A percentile compares a stretch with the other conserved stretches of the same genome.
These are phyloP conservation scores for Aspergillus affinis DNA, from an alignment of 495 filamentous ascomycete genomes.

Conservation along the genomic window DNA sequence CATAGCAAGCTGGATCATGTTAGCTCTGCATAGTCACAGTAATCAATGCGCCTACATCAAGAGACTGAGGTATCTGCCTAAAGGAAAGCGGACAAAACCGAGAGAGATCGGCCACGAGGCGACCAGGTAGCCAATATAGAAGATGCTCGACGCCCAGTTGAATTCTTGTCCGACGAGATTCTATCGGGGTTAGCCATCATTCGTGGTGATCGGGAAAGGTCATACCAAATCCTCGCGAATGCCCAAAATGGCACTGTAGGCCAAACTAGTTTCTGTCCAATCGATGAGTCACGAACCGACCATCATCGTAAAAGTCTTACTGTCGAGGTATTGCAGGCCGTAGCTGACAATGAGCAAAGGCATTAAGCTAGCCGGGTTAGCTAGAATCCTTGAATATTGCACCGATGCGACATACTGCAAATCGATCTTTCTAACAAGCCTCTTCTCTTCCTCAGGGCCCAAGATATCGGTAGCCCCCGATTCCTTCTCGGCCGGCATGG, in stretches of 20 bases:
- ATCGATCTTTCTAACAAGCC: constrained; percentile 17
- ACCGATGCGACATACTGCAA: constrained; percentile 4
- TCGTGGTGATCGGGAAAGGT: not conserved
- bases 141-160: constrained; percentile 40
- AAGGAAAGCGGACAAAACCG: constrained; percentile 16
- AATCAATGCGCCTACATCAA: constrained; percentile 11
- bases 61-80: constrained; percentile 17
- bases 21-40: constrained; percentile 1
- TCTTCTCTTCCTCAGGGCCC: constrained; percentile 12
- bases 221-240: constrained; percentile 39
- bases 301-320: constrained; percentile 3
- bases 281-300: not conserved
- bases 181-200: not conserved
- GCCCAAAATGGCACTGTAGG: constrained; percentile 51
- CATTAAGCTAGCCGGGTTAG: constrained; percentile 13
- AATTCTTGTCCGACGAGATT: constrained; percentile 47
- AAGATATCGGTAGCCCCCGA: constrained; percentile 3
- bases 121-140: constrained; percentile 25
- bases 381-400: not conserved
- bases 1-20: constrained; percentile 20
- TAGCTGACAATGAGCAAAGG: constrained; percentile 18
- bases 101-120: constrained; percentile 37
- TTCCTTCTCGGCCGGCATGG: constrained; percentile 2
- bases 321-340: constrained; percentile 20
- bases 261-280: constrained; percentile 39